Base-by-base conservation (phyloP, 2,329 filamentous ascomycete genomes). In the Emergomyces pasteurianus region DNA sequence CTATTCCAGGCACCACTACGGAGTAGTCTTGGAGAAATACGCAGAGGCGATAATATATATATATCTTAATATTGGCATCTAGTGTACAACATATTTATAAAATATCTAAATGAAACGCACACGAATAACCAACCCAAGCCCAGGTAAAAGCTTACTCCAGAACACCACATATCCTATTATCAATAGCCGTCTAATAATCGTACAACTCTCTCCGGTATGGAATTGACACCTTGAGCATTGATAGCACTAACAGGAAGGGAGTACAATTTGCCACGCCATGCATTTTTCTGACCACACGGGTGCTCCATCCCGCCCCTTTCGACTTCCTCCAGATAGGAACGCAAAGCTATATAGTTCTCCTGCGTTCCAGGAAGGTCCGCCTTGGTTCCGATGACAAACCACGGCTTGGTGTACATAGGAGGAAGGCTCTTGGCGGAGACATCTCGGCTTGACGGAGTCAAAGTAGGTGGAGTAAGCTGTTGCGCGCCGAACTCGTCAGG, bases 331-430 rank as follows among this genome's bases (percentile, higher is more conserved):
- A 99, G 75, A 73, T 96, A 96, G 9, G 76, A 75, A 65, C 85
- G 85, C 66, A 99, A 77, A 58, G 77, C 74, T 42, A 73, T 75
- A 72, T 90, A 99, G 70, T 94, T 95, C 28, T 85, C 82, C 72
- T 91, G 83, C 1, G 94, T 95, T 2, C 82, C 82, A 3, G 86
- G 83, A 60, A 95, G 72, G 72, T 97, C 92, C 0, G 90, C 92
- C 75, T 97, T 97, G 23, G 92, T 96, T 1, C 90, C 92, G 50
- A 96, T 86, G 5, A 96, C 92, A 69, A 95, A 94, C 94, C 94
- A 99, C 0, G 94, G 92, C 77, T 99, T 99, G 40, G 83, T 84
- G n/a, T 89, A 88, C 65, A 97, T 95, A 47, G 87, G 84, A n/a
- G 89, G 80, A 12, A 82, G 75, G 40, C 82, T 72, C 28, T 75